phyloP scores from a whole-genome alignment of 108 stramenopile genomes.

The Stephanodiscus minutulus region DNA sequence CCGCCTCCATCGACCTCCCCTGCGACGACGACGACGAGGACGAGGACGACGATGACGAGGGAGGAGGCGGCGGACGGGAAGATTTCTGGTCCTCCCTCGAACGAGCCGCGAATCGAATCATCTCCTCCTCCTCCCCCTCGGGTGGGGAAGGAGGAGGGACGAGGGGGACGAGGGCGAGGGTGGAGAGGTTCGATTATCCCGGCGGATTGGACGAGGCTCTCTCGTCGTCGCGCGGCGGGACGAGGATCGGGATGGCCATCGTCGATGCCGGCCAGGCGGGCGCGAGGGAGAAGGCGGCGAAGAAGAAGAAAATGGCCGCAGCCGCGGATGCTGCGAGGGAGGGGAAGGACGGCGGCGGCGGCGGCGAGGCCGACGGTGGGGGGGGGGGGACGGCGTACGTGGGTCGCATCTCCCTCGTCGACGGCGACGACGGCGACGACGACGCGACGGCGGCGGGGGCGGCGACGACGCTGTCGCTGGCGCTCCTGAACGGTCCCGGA shows the following conservation, averaged over 20 bases:
- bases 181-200: constrained; percentile 31
- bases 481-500: constrained; percentile 39
- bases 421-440: not conserved
- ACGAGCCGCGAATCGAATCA: constrained; percentile 51
- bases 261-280: constrained; percentile 53
- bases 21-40: constrained; percentile 23
- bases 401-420: constrained; percentile 8
- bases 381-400: constrained; percentile 3
- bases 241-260: constrained; percentile 47
- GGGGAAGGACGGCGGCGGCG: constrained; percentile 3
- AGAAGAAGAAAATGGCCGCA: constrained; percentile 48
- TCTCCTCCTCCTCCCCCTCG: constrained; percentile 24
- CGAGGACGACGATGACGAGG: constrained; percentile 29
- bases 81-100: constrained; percentile 55
- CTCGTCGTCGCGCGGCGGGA: too few species aligned
- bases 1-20: constrained; percentile 25
- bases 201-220: too few species aligned
- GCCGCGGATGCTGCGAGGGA: too few species aligned
- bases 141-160: constrained; percentile 29
- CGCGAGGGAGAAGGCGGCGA: constrained; percentile 33
- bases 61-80: constrained; percentile 12
- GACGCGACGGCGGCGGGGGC: not conserved
- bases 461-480: constrained; percentile 34
- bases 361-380: not conserved
- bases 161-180: constrained; percentile 8